Base-by-base conservation (phyloP, 2,329 filamentous ascomycete genomes). In the Penicillium vulpinum region DNA sequence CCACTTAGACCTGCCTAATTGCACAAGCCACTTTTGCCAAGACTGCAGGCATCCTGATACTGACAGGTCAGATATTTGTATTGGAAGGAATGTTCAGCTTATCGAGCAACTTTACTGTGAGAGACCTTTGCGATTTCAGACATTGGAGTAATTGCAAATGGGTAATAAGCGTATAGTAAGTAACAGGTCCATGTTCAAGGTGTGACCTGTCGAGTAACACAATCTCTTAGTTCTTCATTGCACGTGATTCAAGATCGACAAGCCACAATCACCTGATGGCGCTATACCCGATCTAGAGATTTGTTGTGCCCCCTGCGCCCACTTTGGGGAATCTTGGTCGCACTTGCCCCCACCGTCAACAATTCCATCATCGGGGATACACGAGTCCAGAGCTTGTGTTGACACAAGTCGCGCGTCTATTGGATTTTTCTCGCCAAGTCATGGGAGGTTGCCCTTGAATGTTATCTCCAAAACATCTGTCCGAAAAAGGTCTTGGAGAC, bases 211-310 rank as follows among this genome's bases (percentile, higher is more conserved):
- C 18, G 28, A 54, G 26, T 26, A 46, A 22, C 22, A 31, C 26
- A 33, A 54, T 45, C 28, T 46, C 28, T 22, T 24, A 33, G 44
- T 47, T n/a, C 15, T 35, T 2, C 0, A 13, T 5, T 6, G 10
- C 58, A 61, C 58, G 60, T 61, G 60, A 59, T 18, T 38, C 29
- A 26, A 50, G 66, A 69, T 70, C 64, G 64, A 57, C 59, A 57
- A 56, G 64, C 59, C 59, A 57, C 55, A 55, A 59, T 66, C 62
- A 68, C 66, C 61, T 69, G 66, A 67, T 56, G 13, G 58, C 45
- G 50, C 64, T 29, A 65, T 68, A 50, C 73, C 71, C n/a, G 45
- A 71, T 73, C 53, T 61, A 70, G 73, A 75, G 70, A 75, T 75
- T 75, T 75, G 73, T 75, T 75, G 71, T 70, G 54, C 54, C 60